A percentile compares a stretch with the other conserved stretches of the same genome.
phyloP scores from a whole-genome alignment of 2,329 filamentous ascomycete species.

The Phialemonium atrogriseum region DNA sequence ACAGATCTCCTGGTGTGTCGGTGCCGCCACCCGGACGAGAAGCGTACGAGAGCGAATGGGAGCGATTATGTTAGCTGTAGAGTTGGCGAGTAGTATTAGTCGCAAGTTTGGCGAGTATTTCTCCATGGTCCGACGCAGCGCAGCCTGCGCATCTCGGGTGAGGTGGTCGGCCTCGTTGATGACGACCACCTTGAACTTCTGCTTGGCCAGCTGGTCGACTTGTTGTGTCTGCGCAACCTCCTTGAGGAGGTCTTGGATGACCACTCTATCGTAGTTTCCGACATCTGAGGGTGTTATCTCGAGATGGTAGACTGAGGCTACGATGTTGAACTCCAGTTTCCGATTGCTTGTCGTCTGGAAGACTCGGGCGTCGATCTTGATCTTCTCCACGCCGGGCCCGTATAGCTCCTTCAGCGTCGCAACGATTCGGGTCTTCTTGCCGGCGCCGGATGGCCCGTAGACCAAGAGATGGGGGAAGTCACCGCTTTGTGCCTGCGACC shows the following conservation, averaged over 20 bases:
- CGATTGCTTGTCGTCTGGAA: constrained; percentile 94
- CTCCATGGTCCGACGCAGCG: constrained; percentile 93
- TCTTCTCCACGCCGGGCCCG: constrained; percentile 96
- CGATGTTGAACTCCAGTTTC: constrained; percentile 99
- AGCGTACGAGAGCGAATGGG: constrained; percentile 89
- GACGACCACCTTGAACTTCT: constrained; percentile 96
- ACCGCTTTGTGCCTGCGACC: constrained; percentile 77
- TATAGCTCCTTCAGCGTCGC: constrained; percentile 93
- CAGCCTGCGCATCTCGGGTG: constrained; percentile 89
- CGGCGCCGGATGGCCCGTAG: constrained; percentile 91
- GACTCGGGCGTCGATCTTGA: constrained; percentile 95
- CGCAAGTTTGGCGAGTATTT: constrained; percentile 96
- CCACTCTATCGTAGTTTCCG: constrained; percentile 90
- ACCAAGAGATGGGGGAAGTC: constrained; percentile 97
- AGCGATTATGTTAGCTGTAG: constrained; percentile 97
- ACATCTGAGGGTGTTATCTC: constrained; percentile 98
- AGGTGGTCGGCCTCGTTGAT: constrained; percentile 98
- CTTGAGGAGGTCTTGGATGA: constrained; percentile 90
- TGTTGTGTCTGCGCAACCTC: constrained; percentile 98
- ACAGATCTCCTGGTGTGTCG: constrained; percentile 77
- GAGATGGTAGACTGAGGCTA: constrained; percentile 92
- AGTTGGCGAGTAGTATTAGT: constrained; percentile 87
- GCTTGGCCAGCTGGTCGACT: constrained; percentile 84
- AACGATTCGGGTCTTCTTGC: constrained; percentile 95
- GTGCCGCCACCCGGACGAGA: constrained; percentile 84